Base-by-base conservation (phyloP, 495 filamentous ascomycete species). In the Penicillium diatomitis region DNA sequence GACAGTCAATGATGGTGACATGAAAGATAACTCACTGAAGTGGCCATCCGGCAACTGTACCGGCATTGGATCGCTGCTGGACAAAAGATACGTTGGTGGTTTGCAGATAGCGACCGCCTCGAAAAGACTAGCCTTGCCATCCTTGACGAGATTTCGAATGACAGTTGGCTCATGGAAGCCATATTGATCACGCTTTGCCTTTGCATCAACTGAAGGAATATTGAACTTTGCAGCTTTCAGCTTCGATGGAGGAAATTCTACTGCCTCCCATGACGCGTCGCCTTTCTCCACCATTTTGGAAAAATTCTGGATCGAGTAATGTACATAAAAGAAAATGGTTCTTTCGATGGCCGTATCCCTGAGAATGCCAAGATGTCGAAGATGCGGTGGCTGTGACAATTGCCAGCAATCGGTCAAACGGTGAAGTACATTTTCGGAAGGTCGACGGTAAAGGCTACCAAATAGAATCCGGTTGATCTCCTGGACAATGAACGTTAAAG, bases 291-390 rank as follows among this genome's bases (percentile, higher is more conserved):
- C 81, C 8, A 82, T 64, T 47, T 74, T 71, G 28, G 75, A 58
- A 51, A 82, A 86, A 51, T 79, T 76, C 4, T 55, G 61, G 32
- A 67, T 71, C 2, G 79, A 72, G 42, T 81, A 82, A 47, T 85
- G 79, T 11, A 79, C 57, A 56, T 81, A 85, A 46, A 80, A 75
- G 5, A 74, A 69, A 11, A 68, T 67, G 28, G 76, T 80, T 3
- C 67, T 67, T 8, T 64, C 66, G 12, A 83, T 67, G 8, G 65
- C 68, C 11, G 75, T 79, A 52, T 87, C 84, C 50, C 80, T 67
- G 37, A 87, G 69, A 12, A 87, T 70, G 28, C 77, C 73, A n/a
- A 83, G 61, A 56, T 85, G 79, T 29, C 75, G 75, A 38, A 87
- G 68, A 55, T 84, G 73, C 11, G 70, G 63, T 11, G 84, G 84